phyloP scores from a whole-genome alignment of 306 rosid genomes.

The Inga laurina region DNA sequence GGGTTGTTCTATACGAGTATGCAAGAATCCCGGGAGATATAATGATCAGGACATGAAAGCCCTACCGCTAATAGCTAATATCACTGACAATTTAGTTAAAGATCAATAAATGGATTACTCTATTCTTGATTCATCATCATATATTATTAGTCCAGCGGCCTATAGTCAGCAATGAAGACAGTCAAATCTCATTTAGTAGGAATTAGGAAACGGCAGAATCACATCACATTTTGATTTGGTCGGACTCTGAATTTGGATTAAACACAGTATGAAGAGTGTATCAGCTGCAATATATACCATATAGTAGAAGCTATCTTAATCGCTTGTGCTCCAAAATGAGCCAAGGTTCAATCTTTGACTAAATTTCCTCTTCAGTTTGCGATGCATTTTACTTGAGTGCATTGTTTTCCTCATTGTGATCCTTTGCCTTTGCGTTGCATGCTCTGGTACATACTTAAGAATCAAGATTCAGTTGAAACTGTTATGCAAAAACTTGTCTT shows the following conservation, averaged over 20 bases:
- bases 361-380: too few relatives aligned
- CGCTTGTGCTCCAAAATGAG: background rate
- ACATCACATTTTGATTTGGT: background rate
- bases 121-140: background rate
- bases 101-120: background rate
- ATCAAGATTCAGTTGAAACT: constrained; percentile 11
- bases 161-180: background rate
- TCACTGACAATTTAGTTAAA: background rate
- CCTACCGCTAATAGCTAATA: background rate
- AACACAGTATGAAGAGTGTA: background rate
- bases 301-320: background rate
- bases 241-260: background rate
- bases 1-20: background rate
- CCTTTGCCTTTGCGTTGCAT: background rate
- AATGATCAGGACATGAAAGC: background rate
- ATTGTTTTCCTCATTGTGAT: background rate
- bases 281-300: background rate
- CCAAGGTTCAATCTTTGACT: too few relatives aligned
- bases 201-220: background rate
- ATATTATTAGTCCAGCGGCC: background rate
- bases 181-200: background rate
- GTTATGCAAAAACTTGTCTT: constrained; percentile 5
- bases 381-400: background rate
- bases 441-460: constrained; percentile 4
- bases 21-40: background rate